Conservation (phyloP, 257 asterid species). For the Rhazya stricta region DNA sequence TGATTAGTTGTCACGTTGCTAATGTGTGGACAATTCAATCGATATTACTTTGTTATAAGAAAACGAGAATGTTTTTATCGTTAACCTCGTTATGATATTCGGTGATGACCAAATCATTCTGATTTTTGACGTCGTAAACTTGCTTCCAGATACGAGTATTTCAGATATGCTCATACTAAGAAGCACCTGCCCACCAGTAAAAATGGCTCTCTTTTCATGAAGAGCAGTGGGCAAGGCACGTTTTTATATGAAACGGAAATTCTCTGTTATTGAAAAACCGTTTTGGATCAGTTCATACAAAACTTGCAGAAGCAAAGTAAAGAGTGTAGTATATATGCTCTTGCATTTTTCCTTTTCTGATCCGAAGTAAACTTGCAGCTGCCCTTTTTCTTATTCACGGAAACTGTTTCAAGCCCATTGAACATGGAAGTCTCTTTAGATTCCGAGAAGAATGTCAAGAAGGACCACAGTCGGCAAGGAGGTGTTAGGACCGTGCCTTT, state of each 20-base stretch:
- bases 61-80: neutral
- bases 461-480: conserved; percentile 28
- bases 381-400: neutral
- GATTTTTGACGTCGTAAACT: neutral
- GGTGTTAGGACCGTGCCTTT: conserved; percentile 73
- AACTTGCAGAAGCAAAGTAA: neutral
- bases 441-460: conserved; percentile 14
- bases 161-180: too few relatives aligned
- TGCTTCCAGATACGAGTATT: neutral
- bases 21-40: neutral
- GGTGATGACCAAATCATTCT: neutral
- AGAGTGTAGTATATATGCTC: neutral
- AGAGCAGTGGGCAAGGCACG: neutral
- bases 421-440: conserved; percentile 37
- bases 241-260: neutral
- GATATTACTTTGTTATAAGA: neutral
- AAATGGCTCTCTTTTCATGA: neutral
- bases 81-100: neutral
- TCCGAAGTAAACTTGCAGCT: neutral
- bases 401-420: neutral
- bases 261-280: neutral
- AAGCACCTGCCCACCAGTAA: neutral
- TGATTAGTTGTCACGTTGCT: conserved; percentile 1
- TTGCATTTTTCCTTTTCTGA: neutral
- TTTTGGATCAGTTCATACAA: neutral